phyloP scores from a whole-genome alignment of 1,139 yeast species.

The Hyphopichia pseudoburtonii region DNA sequence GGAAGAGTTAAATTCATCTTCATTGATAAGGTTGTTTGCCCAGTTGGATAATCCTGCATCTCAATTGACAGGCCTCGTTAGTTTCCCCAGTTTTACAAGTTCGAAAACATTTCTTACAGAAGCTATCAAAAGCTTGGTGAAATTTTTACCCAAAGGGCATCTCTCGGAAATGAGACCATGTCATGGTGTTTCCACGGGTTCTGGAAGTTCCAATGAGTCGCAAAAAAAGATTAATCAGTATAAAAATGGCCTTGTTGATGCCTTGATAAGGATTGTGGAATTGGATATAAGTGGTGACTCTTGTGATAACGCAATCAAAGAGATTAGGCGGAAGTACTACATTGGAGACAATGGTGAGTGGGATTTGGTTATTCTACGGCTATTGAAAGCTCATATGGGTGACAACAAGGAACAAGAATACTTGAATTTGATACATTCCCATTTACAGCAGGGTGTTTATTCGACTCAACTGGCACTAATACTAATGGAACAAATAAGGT shows the following conservation, averaged over 20 bases:
- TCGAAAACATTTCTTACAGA: conserved; percentile 15
- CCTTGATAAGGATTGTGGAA: conserved; percentile 25
- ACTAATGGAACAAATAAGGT: conserved; percentile 40
- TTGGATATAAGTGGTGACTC: conserved; percentile 19
- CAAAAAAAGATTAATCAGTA: conserved; percentile 28
- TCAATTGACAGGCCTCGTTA: conserved; percentile 37
- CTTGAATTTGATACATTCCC: conserved; percentile 25
- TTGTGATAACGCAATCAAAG: conserved; percentile 21
- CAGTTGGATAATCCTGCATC: conserved; percentile 35
- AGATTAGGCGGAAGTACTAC: conserved; percentile 17
- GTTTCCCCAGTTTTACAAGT: conserved; percentile 22
- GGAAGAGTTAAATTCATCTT: conserved; percentile 40
- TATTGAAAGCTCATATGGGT: conserved; percentile 28
- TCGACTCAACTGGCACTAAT: conserved; percentile 38
- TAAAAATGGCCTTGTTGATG: conserved; percentile 35
- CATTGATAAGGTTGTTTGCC: conserved; percentile 29
- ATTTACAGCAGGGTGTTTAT: conserved; percentile 16
- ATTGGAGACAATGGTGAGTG: conserved; percentile 18
- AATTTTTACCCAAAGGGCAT: conserved; percentile 27
- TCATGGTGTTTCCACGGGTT: conserved; percentile 31
- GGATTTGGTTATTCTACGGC: conserved; percentile 29
- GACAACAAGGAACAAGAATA: conserved; percentile 26
- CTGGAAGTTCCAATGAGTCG: conserved; percentile 26
- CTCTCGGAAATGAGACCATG: conserved; percentile 26
- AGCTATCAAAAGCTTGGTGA: conserved; percentile 20